phyloP scores from a whole-genome alignment of 2,329 filamentous ascomycete genomes.

The Exophiala spinifera region DNA sequence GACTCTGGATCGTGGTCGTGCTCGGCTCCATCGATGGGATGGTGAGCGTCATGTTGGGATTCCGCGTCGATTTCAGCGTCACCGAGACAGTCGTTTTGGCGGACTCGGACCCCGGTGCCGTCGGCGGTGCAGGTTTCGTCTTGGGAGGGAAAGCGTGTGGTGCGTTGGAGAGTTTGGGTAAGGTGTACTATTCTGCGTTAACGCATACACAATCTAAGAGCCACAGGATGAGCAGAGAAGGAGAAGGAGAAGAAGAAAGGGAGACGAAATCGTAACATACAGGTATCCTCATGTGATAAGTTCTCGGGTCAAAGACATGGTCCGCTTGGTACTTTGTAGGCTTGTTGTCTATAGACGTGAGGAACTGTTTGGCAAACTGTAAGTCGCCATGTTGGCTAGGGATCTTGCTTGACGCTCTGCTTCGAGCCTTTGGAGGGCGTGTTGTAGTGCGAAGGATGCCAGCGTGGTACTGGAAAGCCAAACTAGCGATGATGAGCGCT shows the following conservation, averaged over 20 bases:
- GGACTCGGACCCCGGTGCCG: slow-evolving; percentile 26
- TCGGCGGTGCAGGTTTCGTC: slow-evolving; percentile 32
- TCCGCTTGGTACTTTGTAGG: slow-evolving; percentile 81
- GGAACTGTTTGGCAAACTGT: slow-evolving; percentile 78
- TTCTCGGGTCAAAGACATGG: slow-evolving; percentile 81
- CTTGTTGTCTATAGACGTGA: slow-evolving; percentile 72
- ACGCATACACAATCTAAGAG: not conserved
- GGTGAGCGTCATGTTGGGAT: slow-evolving; percentile 65
- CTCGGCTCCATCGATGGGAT: slow-evolving; percentile 59
- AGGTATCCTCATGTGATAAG: slow-evolving; percentile 70
- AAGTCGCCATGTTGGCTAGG: slow-evolving; percentile 67
- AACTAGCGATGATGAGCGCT: too few relatives aligned
- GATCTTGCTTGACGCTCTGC: slow-evolving; percentile 42
- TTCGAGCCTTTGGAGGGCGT: slow-evolving; percentile 45
- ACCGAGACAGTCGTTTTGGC: slow-evolving; percentile 45
- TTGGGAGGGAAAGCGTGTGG: slow-evolving; percentile 45
- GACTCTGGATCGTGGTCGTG: slow-evolving; percentile 71
- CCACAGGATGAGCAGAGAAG: not conserved
- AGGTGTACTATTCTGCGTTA: slow-evolving; percentile 41
- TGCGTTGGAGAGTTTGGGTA: slow-evolving; percentile 44
- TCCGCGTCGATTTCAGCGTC: slow-evolving; percentile 72
- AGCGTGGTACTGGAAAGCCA: slow-evolving; percentile 11
- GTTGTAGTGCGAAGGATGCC: slow-evolving; percentile 35
- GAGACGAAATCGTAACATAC: too few relatives aligned
- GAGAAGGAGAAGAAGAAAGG: not conserved